Base-by-base conservation (phyloP, 2,329 filamentous ascomycete genomes). In the Lizonia empirigonia region DNA sequence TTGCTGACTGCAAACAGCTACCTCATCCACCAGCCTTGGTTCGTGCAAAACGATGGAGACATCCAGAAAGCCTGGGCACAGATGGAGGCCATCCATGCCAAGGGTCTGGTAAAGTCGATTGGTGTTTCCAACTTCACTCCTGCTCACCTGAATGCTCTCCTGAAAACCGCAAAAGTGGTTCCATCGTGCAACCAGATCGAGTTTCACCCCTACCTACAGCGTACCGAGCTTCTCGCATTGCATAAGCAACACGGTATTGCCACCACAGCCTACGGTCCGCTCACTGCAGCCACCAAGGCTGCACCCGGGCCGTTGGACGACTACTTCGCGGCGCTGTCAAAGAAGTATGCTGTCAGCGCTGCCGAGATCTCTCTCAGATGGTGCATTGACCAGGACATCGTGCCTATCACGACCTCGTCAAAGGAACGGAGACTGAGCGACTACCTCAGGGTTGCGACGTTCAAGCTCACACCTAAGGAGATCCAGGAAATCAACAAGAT, bases 161-260 rank as follows among this genome's bases (percentile, higher is more conserved):
- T 83, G 44, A 78, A 78, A 45, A 77, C 74, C 0, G 80, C 81
- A n/a, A 79, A 74, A 30, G 76, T 85, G 9, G 73, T 77, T 1
- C 86, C 86, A 1, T 83, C 83, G 2, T 80, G 82, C 60, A 88
- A 89, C 72, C 86, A 89, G 73, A 84, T 89, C 56, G 86, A 89
- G 68, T 84, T 84, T 42, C 85, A 89, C 68, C 85, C 86, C 2
- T 87, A 86, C 62, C 77, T 89, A 9, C 86, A 87, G 67, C 86
- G 84, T 65, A 74, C 74, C 2, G 76, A 81, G 15, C 73, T 89
- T 22, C 70, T 86, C 7, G 74, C 79, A 12, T 85, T 80, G 70
- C 75, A 79, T 69, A 77, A 76, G 63, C 60, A 75, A 50, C 68
- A 79, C 62, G 73, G 73, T 33, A 80, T 81, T 46, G 76, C 77